Evolutionary conservation across 1,139 yeast genomes (phyloP), one percentile per base, ranked within the genome.

Genomic region (Debaryomyces fabryi): DNA sequence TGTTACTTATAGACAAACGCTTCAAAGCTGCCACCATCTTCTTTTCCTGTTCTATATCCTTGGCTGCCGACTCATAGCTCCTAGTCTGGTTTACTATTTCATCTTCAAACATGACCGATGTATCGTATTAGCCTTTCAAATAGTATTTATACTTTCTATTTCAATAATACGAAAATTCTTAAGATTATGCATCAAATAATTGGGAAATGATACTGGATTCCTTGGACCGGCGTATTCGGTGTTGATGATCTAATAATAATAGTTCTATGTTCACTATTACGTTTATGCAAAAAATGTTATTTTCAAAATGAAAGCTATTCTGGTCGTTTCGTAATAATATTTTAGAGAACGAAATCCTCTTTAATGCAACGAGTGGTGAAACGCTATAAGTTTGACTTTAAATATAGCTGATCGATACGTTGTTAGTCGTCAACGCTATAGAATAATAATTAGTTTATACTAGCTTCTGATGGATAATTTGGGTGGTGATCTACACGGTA

Each of bases 21-120:
- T 81, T 81, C 52, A 81, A 68, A 12, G 84, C 83, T 32, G 82
- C 79, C 56, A 81, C 85, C 71, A 79, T 77, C 63, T 78, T 77
- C 64, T 80, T 78, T 58, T 81, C 85, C 58, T 77, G 81, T 58
- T 81, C 83, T 44, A 76, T 69, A 49, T 74, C 79, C 56, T 72
- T 74, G 36, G 77, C 80, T 10, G 81, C 81, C 39, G 72, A 65
- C 56, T 69, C 76, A 56, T 68, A 70, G 55, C 41, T 49, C 15
- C 37, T 47, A 13, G 45, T 37, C 30, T 32, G 39, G 39, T 35
- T 39, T 39, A 20, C 27, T 45, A 23, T 30, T 13, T 45, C 45
- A 13, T 32, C 32, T 33, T n/a, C 30, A 30, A 29, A 30, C 43
- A 40, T 40, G 25, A 18, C 27, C 20, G 10, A 8, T 20, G 18